phyloP scores from a whole-genome alignment of 768 basidiomycete genomes.

The Bullera alba region DNA sequence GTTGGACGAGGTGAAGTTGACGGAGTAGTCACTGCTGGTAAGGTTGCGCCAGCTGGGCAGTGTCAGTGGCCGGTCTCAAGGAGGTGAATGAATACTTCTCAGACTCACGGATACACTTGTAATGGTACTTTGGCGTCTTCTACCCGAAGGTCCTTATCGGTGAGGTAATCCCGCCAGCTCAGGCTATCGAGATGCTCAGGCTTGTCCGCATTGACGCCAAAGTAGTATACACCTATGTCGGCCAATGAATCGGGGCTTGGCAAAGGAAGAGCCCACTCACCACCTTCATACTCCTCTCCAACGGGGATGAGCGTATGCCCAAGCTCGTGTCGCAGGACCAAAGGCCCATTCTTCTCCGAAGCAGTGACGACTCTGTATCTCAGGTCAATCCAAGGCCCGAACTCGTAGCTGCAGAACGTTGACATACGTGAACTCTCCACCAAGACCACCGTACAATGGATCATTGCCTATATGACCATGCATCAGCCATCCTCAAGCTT shows the following conservation, averaged over 20 bases:
- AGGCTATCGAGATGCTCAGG: constrained; percentile 17
- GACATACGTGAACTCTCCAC: constrained; percentile 44
- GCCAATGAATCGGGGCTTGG: background rate
- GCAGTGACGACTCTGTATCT: constrained; percentile 39
- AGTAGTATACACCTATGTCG: constrained; percentile 30
- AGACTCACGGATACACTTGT: constrained; percentile 40
- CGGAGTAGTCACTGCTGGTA: constrained; percentile 12
- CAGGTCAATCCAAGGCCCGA: background rate
- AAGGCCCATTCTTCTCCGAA: constrained; percentile 39
- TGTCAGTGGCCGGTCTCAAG: too few relatives aligned
- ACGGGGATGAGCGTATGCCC: constrained; percentile 42
- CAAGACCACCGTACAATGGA: constrained; percentile 41
- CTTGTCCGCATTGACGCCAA: constrained; percentile 34
- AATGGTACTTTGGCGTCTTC: constrained; percentile 38
- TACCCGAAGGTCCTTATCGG: constrained; percentile 16
- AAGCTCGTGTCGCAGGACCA: constrained; percentile 42
- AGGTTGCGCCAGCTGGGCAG: constrained; percentile 34
- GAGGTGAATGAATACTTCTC: background rate
- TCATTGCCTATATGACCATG: constrained; percentile 31
- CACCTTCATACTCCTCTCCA: constrained; percentile 45
- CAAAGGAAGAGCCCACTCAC: constrained; percentile 14
- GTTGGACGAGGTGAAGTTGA: constrained; percentile 23
- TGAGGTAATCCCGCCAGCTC: constrained; percentile 31
- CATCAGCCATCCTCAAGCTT: background rate
- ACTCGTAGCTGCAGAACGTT: background rate